Evolutionary conservation across 1,139 yeast species (phyloP).

Genomic region (Yamadazyma spencermartinsiae): DNA sequence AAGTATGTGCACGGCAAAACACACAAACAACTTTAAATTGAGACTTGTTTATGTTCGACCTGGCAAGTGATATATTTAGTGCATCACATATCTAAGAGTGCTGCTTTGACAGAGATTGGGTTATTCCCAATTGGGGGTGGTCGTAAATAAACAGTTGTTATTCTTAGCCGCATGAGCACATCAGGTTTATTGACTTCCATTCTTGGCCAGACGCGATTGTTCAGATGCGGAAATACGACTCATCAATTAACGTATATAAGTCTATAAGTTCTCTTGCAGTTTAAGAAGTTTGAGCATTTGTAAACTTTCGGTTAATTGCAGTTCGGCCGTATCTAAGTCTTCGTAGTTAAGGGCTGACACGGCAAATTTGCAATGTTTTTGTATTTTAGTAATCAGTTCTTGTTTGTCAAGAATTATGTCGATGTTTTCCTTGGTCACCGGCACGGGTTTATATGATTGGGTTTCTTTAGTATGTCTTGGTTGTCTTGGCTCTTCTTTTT

Average conservation of each 20-base stretch:
- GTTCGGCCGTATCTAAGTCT: slow-evolving; percentile 77
- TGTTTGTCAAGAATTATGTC: slow-evolving; percentile 54
- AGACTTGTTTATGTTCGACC: no score
- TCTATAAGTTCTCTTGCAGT: not conserved
- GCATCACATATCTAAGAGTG: no score
- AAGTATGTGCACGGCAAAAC: no score
- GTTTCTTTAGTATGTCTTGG: no score
- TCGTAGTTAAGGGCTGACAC: slow-evolving; percentile 93
- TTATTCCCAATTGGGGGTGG: not conserved
- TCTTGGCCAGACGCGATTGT: no score
- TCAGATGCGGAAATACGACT: not conserved
- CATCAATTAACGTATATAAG: not conserved
- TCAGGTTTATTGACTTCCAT: no score
- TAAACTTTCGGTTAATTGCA: slow-evolving; percentile 69
- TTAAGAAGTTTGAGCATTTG: slow-evolving; percentile 24
- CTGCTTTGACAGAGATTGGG: no score
- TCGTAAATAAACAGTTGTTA: not conserved
- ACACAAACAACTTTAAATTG: no score
- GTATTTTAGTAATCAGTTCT: slow-evolving; percentile 66
- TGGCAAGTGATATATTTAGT: no score
- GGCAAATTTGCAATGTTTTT: slow-evolving; percentile 87
- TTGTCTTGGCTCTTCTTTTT: not conserved
- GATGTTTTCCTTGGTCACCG: slow-evolving; percentile 41
- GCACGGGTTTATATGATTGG: no score
- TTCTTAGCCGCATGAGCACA: no score